phyloP scores from a whole-genome alignment of 805 yeast genomes.

The Candida nemodendra region DNA sequence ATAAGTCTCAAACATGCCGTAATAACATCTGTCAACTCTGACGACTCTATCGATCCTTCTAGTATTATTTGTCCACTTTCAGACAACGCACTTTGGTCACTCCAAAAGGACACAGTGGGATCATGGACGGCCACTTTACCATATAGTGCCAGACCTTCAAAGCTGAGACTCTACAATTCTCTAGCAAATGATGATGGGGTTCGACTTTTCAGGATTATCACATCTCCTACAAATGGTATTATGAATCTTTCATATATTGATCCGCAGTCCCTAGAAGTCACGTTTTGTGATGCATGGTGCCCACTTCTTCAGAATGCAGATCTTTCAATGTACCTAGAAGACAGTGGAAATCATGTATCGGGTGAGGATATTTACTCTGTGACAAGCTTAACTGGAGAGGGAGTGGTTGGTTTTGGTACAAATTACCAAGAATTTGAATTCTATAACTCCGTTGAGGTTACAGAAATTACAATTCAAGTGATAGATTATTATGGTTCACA shows the following conservation, averaged over 20 bases:
- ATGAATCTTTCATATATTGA: slow-evolving; percentile 89
- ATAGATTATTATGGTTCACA: slow-evolving; percentile 65
- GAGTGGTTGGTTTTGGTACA: slow-evolving; percentile 36
- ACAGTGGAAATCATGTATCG: slow-evolving; percentile 1
- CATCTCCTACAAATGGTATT: slow-evolving; percentile 80
- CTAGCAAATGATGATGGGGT: slow-evolving; percentile 43
- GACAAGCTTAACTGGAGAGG: slow-evolving; percentile 18
- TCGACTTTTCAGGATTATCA: slow-evolving; percentile 65
- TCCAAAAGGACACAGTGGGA: slow-evolving; percentile 49
- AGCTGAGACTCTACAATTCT: slow-evolving; percentile 70
- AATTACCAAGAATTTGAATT: slow-evolving; percentile 82
- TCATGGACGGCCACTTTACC: slow-evolving; percentile 66
- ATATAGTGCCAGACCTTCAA: slow-evolving; percentile 59
- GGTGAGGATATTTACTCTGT: slow-evolving; percentile 13
- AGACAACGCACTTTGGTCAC: slow-evolving; percentile 48
- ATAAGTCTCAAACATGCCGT: slow-evolving; percentile 58
- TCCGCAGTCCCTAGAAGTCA: slow-evolving; percentile 57
- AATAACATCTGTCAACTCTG: slow-evolving; percentile 47
- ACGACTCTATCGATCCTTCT: slow-evolving; percentile 29
- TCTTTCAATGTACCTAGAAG: slow-evolving; percentile 23
- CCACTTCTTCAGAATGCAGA: slow-evolving; percentile 53
- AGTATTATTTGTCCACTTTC: slow-evolving; percentile 58
- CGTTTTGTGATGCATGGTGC: slow-evolving; percentile 85
- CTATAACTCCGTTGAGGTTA: slow-evolving; percentile 62
- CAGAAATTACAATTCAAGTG: slow-evolving; percentile 61